Evolutionary conservation across 495 filamentous ascomycete species (phyloP).

Genomic region (Aspergillus bridgeri): DNA sequence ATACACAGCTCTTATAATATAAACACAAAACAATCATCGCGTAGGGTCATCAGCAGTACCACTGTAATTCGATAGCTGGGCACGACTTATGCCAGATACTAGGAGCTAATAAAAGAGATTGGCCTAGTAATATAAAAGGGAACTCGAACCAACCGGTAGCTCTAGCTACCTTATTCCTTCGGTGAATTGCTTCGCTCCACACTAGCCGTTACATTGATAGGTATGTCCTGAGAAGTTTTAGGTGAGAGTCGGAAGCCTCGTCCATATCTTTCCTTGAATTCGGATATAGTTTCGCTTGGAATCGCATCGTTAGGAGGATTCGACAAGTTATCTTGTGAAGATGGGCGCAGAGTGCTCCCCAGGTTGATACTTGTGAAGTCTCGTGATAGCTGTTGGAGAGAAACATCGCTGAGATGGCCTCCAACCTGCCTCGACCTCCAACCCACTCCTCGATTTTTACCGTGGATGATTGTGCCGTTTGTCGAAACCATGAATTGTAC

Average conservation of each 20-base stretch:
- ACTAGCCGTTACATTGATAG: too few relatives aligned
- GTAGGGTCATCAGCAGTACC: too few relatives aligned
- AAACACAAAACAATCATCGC: too few relatives aligned
- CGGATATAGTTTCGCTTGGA: slow-evolving; percentile 13
- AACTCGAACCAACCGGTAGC: too few relatives aligned
- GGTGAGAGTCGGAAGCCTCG: slow-evolving; percentile 29
- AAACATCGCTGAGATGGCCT: slow-evolving; percentile 34
- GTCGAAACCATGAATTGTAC: slow-evolving; percentile 44
- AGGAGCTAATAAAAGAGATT: too few relatives aligned
- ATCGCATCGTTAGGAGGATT: slow-evolving; percentile 1
- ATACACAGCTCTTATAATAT: too few relatives aligned
- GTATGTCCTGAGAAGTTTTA: slow-evolving; percentile 1
- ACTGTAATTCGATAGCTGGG: too few relatives aligned
- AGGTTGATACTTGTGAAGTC: slow-evolving; percentile 29
- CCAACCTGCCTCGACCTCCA: slow-evolving; percentile 42
- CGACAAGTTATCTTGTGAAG: slow-evolving; percentile 13
- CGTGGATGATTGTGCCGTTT: slow-evolving; percentile 31
- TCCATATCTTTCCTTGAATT: slow-evolving; percentile 34
- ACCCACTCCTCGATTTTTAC: slow-evolving; percentile 36
- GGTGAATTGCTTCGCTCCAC: too few relatives aligned
- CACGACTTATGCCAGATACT: too few relatives aligned
- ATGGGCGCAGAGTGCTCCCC: slow-evolving; percentile 9
- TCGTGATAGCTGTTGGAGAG: slow-evolving; percentile 37
- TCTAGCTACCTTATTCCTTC: too few relatives aligned
- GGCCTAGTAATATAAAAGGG: too few relatives aligned